These are phyloP conservation scores for Acanthamoeba lenticulata DNA, from an alignment of 208 protist species.

Conservation along the genomic window DNA sequence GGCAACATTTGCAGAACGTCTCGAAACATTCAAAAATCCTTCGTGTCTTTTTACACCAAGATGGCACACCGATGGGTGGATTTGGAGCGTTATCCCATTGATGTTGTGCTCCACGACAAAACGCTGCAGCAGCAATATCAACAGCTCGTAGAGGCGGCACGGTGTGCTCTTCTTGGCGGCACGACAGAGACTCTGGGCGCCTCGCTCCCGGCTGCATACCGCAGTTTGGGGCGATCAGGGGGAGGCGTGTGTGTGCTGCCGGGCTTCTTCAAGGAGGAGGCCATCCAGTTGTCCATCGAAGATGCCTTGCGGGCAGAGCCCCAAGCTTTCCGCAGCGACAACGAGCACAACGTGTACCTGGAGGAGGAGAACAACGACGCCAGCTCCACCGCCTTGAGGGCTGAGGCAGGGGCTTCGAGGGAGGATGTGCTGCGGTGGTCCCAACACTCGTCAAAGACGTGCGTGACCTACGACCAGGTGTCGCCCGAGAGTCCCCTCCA, in stretches of 20 bases:
- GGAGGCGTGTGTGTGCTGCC: constrained; percentile 13
- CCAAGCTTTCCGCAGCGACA: background rate
- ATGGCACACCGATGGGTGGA: too few relatives aligned
- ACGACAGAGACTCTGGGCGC: too few relatives aligned
- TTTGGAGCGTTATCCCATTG: background rate
- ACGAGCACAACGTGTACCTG: constrained; percentile 56
- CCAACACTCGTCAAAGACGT: constrained; percentile 55
- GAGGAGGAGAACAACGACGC: too few relatives aligned
- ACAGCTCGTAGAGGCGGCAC: background rate
- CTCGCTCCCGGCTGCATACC: too few relatives aligned
- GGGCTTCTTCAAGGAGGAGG: constrained; percentile 44
- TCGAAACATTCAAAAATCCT: too few relatives aligned
- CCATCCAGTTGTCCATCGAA: background rate
- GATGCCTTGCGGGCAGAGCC: background rate
- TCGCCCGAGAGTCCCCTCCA: background rate
- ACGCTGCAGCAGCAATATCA: too few relatives aligned
- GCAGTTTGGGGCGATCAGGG: background rate
- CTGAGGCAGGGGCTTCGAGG: too few relatives aligned
- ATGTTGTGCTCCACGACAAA: too few relatives aligned
- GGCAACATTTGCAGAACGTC: too few relatives aligned
- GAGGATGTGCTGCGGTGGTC: background rate
- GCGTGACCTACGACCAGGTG: constrained; percentile 56
- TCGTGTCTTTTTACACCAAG: too few relatives aligned
- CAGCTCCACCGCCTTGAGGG: too few relatives aligned
- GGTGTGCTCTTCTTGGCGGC: background rate